Percentiles rank a stretch among this genome's conserved stretches.
phyloP scores from a whole-genome alignment of 169 alveolate genomes.

The Blepharisma undulans region DNA sequence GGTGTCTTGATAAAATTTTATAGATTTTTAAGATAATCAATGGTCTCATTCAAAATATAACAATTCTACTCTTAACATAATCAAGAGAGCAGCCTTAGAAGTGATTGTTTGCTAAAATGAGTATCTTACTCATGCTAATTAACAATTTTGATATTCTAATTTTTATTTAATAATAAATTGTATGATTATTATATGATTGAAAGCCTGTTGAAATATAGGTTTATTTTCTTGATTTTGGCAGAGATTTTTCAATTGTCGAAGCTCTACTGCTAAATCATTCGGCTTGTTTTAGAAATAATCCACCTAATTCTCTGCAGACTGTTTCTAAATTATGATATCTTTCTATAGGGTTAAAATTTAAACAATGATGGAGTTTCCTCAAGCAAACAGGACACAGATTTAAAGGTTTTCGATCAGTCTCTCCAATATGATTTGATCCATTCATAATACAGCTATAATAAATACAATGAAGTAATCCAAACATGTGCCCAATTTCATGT shows the following conservation, averaged over 20 bases:
- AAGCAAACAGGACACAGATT: slow-evolving; percentile 69
- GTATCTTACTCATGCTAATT: too few relatives aligned
- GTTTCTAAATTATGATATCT: slow-evolving; percentile 48
- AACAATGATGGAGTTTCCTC: slow-evolving; percentile 55
- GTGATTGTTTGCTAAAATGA: too few relatives aligned
- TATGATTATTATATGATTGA: too few relatives aligned
- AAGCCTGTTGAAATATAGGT: too few relatives aligned
- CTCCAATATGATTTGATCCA: slow-evolving; percentile 73
- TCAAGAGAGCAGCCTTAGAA: too few relatives aligned
- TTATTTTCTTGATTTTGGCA: background rate
- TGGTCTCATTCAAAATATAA: too few relatives aligned
- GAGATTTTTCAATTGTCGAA: background rate
- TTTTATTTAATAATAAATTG: too few relatives aligned
- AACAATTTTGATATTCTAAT: too few relatives aligned
- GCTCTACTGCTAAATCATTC: background rate
- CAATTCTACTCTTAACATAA: too few relatives aligned
- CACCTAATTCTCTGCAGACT: background rate
- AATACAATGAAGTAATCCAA: slow-evolving; percentile 81
- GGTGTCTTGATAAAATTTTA: too few relatives aligned
- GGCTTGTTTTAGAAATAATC: background rate
- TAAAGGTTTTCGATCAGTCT: slow-evolving; percentile 71
- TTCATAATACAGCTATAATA: slow-evolving; percentile 84
- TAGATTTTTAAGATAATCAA: too few relatives aligned
- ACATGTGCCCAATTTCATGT: slow-evolving; percentile 84
- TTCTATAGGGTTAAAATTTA: slow-evolving; percentile 45